Base-by-base conservation (phyloP, 176 grass and related monocot species). In the Cocos nucifera region DNA sequence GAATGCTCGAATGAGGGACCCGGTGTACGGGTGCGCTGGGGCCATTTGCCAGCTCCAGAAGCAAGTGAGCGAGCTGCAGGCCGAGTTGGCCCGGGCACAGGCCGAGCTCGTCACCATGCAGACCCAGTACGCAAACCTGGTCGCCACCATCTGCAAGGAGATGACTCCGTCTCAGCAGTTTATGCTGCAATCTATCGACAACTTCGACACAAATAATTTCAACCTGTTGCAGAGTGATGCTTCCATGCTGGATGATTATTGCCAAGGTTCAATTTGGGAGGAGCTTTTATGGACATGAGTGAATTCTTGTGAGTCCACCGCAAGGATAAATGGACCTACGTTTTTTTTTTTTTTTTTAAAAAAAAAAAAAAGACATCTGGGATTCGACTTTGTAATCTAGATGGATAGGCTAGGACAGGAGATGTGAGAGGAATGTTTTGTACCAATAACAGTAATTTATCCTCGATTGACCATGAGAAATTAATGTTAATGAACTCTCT, bases 11-110 rank as follows among this genome's bases (percentile, higher is more conserved):
- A 69, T 75, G 69, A 75, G 92, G 4, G 92, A 96, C 62, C 92
- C 92, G 0, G 84, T 96, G 10, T 96, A 96, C 64, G 92, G 92
- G 57, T 88, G 83, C 63, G 81, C 92, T 2, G 92, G 87, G 20
- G 83, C 87, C 63, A 96, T 96, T 62, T 96, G 83, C 72, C 80
- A 87, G 71, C 87, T 96, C 4, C 92, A 96, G 75, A 85, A 79
- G 69, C 92, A 90, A 79, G 92, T 80, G 15, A 76, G 77, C 51
- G 92, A 86, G 62, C 75, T 96, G 58, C 79, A 88, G 70, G 87
- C 86, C 23, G 87, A 97, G 58, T 78, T 97, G 39, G 92, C 92
- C 21, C 77, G 86, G 3, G 64, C 92, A 0, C 83, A 91, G 63
- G 87, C 91, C 15, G 86, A 96, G 53, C 78, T 96, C 56, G 77